A percentile compares a stretch with the other conserved stretches of the same genome.
Evolutionary conservation across 345 rosid species (phyloP).

Genomic region (Populus pruinosa): DNA sequence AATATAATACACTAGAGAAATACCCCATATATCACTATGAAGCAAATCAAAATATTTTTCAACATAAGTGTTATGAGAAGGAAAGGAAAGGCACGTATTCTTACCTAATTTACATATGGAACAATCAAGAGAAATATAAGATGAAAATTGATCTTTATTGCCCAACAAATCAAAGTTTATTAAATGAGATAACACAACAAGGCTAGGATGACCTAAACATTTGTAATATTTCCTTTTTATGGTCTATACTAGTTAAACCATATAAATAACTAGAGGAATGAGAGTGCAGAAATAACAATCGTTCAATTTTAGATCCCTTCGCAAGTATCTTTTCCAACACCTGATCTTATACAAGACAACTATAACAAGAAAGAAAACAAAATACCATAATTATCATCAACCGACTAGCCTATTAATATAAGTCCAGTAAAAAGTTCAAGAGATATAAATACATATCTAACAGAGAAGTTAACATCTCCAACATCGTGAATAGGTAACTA

Average conservation of each 20-base stretch:
- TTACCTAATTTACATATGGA: too few relatives aligned
- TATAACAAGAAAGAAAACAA: not conserved
- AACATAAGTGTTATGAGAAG: too few relatives aligned
- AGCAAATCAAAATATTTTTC: too few relatives aligned
- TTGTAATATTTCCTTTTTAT: not conserved
- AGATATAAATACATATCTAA: not conserved
- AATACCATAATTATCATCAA: not conserved
- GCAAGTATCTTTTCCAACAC: not conserved
- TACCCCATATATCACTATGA: too few relatives aligned
- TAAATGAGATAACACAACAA: not conserved
- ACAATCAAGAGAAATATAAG: not conserved
- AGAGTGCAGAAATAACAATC: not conserved
- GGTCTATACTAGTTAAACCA: not conserved
- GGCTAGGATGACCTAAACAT: conserved; percentile 2
- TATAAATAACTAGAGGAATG: not conserved
- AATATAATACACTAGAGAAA: too few relatives aligned
- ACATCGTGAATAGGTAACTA: not conserved
- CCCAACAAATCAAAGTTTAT: not conserved
- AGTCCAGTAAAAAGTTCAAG: not conserved
- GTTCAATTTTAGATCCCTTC: not conserved
- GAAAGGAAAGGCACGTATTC: too few relatives aligned
- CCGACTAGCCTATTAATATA: not conserved
- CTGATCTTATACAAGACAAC: not conserved
- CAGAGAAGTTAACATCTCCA: not conserved
- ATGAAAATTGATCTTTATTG: not conserved